Evolutionary conservation across 2,329 filamentous ascomycete genomes (phyloP).

Genomic region (Tolypocladium endophyticum): DNA sequence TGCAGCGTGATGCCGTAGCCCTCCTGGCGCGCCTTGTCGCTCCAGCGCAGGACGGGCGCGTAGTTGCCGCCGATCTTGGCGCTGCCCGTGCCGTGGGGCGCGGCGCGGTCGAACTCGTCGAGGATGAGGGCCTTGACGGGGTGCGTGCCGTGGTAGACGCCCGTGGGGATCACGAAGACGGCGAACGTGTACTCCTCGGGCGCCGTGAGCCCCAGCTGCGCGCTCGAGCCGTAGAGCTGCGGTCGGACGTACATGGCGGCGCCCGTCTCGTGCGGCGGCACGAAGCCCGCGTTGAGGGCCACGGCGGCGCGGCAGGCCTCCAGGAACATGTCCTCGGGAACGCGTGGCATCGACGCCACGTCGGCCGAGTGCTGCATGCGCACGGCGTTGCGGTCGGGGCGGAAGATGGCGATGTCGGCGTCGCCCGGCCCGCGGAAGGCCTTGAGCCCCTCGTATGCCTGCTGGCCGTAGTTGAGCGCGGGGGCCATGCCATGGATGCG

Average conservation of each 20-base stretch:
- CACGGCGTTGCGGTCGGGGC: conserved; percentile 71
- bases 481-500: conserved; percentile 92
- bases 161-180: conserved; percentile 84
- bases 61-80: conserved; percentile 98
- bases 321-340: conserved; percentile 69
- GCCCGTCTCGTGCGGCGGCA: conserved; percentile 80
- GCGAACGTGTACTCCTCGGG: conserved; percentile 88
- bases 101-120: conserved; percentile 86
- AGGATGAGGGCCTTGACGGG: conserved; percentile 82
- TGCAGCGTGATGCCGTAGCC: conserved; percentile 94
- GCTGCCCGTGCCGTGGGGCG: conserved; percentile 80
- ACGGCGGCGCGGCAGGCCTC: conserved; percentile 72
- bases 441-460: conserved; percentile 97
- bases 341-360: conserved; percentile 71
- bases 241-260: conserved; percentile 91
- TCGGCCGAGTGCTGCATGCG: conserved; percentile 78
- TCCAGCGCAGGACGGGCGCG: conserved; percentile 80
- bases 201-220: conserved; percentile 76
- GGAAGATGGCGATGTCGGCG: conserved; percentile 71
- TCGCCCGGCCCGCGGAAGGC: conserved; percentile 73
- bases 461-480: conserved; percentile 91
- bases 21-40: conserved; percentile 64
- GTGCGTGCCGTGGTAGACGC: conserved; percentile 84
- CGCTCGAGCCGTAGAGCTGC: conserved; percentile 75
- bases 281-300: conserved; percentile 77